Conservation (phyloP, 345 rosid genomes). For the Psidium guajava region DNA sequence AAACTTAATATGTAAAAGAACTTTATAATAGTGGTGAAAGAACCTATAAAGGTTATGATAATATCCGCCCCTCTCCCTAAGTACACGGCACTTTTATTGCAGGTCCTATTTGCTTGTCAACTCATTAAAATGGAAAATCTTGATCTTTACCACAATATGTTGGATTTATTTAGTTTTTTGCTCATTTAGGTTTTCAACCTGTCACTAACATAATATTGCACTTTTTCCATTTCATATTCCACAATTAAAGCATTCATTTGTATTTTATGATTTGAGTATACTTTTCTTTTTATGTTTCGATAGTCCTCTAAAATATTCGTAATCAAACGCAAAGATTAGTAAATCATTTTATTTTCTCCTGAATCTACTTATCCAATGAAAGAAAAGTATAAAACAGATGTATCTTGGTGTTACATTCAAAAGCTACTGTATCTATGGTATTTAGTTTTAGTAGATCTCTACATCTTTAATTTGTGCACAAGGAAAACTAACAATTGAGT, state of each 20-base stretch:
- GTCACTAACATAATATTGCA: too few species aligned
- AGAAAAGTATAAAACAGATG: neutral
- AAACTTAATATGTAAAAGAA: neutral
- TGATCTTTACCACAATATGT: neutral
- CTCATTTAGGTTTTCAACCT: too few species aligned
- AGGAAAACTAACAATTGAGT: neutral
- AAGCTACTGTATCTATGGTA: neutral
- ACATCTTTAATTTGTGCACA: neutral
- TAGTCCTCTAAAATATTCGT: too few species aligned
- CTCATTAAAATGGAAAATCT: neutral
- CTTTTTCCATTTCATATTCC: too few species aligned
- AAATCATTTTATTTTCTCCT: too few species aligned
- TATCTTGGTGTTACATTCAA: neutral
- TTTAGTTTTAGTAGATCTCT: neutral
- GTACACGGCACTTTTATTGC: neutral
- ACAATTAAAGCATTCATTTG: too few species aligned
- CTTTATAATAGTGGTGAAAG: neutral
- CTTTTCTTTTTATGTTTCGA: too few species aligned
- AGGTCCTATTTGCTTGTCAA: neutral
- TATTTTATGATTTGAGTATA: too few species aligned
- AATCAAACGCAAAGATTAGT: too few species aligned
- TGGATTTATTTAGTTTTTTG: too few species aligned
- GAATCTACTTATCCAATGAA: too few species aligned
- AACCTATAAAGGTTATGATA: neutral
- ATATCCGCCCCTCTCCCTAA: neutral